Evolutionary conservation across 306 rosid species (phyloP), one percentile per base, ranked within the genome.

Genomic region (Dalbergia cochinchinensis): DNA sequence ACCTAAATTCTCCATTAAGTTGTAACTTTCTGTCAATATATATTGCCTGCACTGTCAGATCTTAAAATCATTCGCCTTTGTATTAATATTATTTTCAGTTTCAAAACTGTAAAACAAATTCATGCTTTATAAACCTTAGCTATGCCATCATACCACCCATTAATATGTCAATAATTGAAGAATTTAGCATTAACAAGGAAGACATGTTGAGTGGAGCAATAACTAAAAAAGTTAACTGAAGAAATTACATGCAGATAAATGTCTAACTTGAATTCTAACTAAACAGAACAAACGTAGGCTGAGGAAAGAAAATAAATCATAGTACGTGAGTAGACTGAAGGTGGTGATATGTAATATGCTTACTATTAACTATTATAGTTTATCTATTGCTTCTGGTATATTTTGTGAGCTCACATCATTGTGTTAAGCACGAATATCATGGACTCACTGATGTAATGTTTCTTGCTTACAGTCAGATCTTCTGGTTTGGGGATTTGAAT

Each of bases 401-500:
- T 14, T 18, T 0, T 11, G 10, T 42, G 7, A 34, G 35, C 50
- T 50, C 51, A 50, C 63, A 61, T 79, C 62, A 69, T 39, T 37
- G 13, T 26, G 7, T 42, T 67, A 37, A 42, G 65, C 42, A 78
- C 74, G 67, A 69, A 19, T 65, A 53, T 68, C n/a, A 20, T 55
- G 54, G 16, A 78, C 45, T 78, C 48, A 73, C 51, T 88, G 35
- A 84, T 61, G 20, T 50, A 19, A 47, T 85, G 67, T 45, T 79
- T 84, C 51, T 12, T 76, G 76, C 69, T 19, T 66, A 69, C 97
- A 93, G 99, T 78, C 94, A 95, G 77, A 88, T 95, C 51, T 91
- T 95, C 87, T 95, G 98, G 99, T 91, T 95, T 81, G 97, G 99
- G 35, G 98, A 95, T 87, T 85, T 95, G 84, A 95, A 95, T 81